phyloP scores from a whole-genome alignment of 1,284 basidiomycete species.

The Ustilago xerochloae region DNA sequence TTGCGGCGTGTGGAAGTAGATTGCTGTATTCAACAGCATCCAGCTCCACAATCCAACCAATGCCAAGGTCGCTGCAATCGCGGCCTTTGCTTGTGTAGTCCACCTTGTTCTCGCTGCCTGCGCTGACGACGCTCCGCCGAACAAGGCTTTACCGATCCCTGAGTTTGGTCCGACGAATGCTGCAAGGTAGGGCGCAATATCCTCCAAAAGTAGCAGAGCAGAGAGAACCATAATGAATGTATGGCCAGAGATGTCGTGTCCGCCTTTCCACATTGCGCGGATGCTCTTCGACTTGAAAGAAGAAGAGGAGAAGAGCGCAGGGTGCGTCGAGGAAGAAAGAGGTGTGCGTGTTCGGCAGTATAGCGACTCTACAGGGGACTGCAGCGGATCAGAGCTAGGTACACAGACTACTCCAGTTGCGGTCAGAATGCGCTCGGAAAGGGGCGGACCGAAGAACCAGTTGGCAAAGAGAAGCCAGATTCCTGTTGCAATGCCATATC shows the following conservation, averaged over 20 bases:
- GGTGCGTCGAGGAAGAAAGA: constrained; percentile 32
- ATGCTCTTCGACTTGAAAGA: constrained; percentile 8
- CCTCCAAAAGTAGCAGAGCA: constrained; percentile 82
- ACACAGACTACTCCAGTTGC: constrained; percentile 85
- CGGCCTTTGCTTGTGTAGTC: constrained; percentile 21
- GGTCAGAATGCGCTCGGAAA: constrained; percentile 81
- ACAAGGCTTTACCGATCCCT: neutral
- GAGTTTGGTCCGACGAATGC: neutral
- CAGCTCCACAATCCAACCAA: constrained; percentile 79
- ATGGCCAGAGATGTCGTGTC: constrained; percentile 94
- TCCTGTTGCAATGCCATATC: constrained; percentile 33
- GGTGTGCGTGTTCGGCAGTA: constrained; percentile 53
- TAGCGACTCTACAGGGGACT: constrained; percentile 29
- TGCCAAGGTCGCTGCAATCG: constrained; percentile 66
- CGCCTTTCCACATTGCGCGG: constrained; percentile 73
- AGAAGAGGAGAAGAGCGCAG: constrained; percentile 23
- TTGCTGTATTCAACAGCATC: constrained; percentile 81
- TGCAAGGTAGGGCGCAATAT: constrained; percentile 72
- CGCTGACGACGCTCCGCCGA: neutral
- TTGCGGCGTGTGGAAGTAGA: constrained; percentile 88
- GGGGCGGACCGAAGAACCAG: constrained; percentile 91
- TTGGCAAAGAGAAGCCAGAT: constrained; percentile 71
- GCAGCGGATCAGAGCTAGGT: constrained; percentile 28
- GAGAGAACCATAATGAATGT: constrained; percentile 89
- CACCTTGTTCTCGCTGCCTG: neutral